phyloP scores from a whole-genome alignment of 176 grass and related monocot species.

The Ananas comosus region DNA sequence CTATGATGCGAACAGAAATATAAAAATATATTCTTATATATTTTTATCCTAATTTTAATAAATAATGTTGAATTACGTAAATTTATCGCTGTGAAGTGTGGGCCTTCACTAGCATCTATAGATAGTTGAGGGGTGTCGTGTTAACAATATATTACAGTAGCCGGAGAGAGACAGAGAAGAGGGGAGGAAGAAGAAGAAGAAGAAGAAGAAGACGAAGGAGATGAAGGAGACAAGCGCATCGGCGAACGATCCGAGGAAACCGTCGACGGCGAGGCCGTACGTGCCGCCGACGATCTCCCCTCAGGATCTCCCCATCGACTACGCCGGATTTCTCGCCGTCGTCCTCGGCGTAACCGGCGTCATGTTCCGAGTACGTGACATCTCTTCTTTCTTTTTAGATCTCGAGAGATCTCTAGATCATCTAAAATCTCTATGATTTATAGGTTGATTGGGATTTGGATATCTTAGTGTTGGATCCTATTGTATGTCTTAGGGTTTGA shows the following conservation, averaged over 20 bases:
- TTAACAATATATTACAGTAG: too few species aligned
- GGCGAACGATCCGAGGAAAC: conserved; percentile 61
- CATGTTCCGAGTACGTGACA: conserved; percentile 64
- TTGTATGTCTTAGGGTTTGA: too few species aligned
- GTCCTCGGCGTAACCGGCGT: conserved; percentile 76
- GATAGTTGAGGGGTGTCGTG: too few species aligned
- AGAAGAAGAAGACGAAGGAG: not conserved
- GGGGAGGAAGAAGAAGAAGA: not conserved
- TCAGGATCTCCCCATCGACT: conserved; percentile 86
- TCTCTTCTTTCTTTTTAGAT: not conserved
- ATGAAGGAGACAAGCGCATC: conserved; percentile 29
- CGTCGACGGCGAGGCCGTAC: conserved; percentile 67
- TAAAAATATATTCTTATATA: too few species aligned
- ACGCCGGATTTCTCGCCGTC: conserved; percentile 86
- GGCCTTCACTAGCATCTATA: too few species aligned
- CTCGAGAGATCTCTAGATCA: not conserved
- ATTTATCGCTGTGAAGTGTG: too few species aligned
- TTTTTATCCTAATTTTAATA: too few species aligned
- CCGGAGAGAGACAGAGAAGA: too few species aligned
- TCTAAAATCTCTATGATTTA: not conserved
- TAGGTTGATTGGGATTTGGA: too few species aligned
- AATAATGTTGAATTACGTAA: too few species aligned
- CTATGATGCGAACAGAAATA: too few species aligned
- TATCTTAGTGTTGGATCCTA: too few species aligned
- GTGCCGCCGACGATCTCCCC: conserved; percentile 55